Evolutionary conservation across 352 stramenopile species (phyloP), one percentile per base, ranked within the genome.

Genomic region (Saprolegnia parasitica): DNA sequence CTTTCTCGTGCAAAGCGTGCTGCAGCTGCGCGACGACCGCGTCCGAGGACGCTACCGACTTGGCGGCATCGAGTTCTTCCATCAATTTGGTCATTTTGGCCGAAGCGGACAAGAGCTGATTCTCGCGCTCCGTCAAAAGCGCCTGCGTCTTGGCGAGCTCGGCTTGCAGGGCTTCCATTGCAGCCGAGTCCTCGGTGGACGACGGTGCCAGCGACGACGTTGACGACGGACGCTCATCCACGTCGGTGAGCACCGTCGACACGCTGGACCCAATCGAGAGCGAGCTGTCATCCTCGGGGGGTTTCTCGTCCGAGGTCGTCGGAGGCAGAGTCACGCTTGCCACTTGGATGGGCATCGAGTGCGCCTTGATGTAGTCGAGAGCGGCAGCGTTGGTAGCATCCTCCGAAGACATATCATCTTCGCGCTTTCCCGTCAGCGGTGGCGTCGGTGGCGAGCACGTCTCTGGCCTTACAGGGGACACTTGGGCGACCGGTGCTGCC

Each of bases 1-100:
- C 86, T 64, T 94, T 94, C 50, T 91, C 84, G 2, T 68, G 73
- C 24, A 94, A 56, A 4, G 84, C 86, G 29, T 80, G 52, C 61
- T 94, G 86, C 56, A 94, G 65, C 9, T 80, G 74, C 23, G 81
- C 73, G 3, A 91, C 56, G 21, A 90, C 81, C n/a, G 72, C 13
- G 26, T 78, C 77, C 35, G 74, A 75, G 49, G 65, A 24, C 26
- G 10, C 32, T 57, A 11, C 89, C 77, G 32, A 91, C 52, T 82
- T 87, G 1, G 83, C 86, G 52, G 87, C 81, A 72, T 94, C 86
- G 23, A 94, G 76, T 60, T 91, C 86, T 40, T 89, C 76, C 56
- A 91, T 84, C 10, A 94, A 75, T 65, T 92, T 81, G 23, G 77
- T 75, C 65, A 92, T 89, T 5, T 79, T 80, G 0, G 78, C 70